These are phyloP conservation scores for Aureobasidium musti DNA, from an alignment of 2,329 filamentous ascomycete species.

Conservation along the genomic window DNA sequence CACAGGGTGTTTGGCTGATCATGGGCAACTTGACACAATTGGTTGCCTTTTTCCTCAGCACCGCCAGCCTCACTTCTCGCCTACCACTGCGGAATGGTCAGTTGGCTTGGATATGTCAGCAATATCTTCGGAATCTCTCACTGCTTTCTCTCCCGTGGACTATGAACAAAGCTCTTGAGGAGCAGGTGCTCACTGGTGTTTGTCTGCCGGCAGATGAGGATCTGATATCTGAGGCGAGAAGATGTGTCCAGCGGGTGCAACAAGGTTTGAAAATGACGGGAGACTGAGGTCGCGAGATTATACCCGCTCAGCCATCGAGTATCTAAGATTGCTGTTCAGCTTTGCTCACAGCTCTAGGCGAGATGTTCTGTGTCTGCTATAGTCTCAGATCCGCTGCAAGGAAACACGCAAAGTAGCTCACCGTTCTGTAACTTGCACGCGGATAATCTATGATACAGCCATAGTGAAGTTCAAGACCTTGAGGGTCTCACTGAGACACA, in stretches of 20 bases:
- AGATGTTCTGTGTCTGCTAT: too few species aligned
- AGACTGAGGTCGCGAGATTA: not conserved
- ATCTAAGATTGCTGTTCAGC: too few species aligned
- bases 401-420: too few species aligned
- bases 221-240: not conserved
- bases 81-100: not conserved
- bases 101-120: conserved; percentile 1
- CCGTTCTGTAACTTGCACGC: too few species aligned
- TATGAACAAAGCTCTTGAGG: not conserved
- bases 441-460: too few species aligned
- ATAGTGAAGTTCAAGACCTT: too few species aligned
- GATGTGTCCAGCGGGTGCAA: not conserved
- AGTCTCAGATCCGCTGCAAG: too few species aligned
- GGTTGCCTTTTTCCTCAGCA: not conserved
- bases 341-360: too few species aligned
- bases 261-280: not conserved
- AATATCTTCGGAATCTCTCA: conserved; percentile 12
- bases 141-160: conserved; percentile 2
- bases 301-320: too few species aligned
- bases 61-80: not conserved
- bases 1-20: not conserved
- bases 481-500: too few species aligned
- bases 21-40: conserved; percentile 14
- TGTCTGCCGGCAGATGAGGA: not conserved
- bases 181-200: not conserved